Conservation (phyloP, 257 asterid genomes). For the Solanum neorickii region DNA sequence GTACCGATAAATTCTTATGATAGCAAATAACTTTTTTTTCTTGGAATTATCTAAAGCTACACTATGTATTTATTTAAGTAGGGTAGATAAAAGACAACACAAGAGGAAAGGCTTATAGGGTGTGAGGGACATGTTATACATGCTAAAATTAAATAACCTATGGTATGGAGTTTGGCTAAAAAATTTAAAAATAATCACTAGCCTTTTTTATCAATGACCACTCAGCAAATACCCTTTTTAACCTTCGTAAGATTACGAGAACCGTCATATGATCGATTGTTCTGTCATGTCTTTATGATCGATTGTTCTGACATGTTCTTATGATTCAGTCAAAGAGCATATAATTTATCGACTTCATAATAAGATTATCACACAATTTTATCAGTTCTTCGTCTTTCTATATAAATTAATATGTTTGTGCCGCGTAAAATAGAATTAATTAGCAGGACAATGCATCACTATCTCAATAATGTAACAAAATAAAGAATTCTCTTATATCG, state of each 20-base stretch:
- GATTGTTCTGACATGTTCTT: too few relatives aligned
- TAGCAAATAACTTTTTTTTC: not conserved
- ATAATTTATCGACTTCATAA: too few relatives aligned
- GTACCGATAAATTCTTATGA: not conserved
- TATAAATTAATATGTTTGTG: not conserved
- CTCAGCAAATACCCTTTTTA: not conserved
- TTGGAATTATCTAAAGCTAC: not conserved
- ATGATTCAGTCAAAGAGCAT: not conserved
- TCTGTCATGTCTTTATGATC: accelerated
- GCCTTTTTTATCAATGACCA: not conserved
- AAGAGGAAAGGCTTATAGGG: not conserved
- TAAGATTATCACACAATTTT: not conserved
- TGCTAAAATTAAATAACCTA: not conserved
- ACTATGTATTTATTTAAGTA: not conserved
- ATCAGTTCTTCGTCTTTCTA: too few relatives aligned
- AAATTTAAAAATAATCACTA: not conserved
- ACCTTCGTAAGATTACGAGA: not conserved
- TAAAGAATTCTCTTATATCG: not conserved
- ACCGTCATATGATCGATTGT: not conserved
- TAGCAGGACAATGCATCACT: not conserved
- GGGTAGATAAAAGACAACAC: not conserved
- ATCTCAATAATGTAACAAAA: not conserved
- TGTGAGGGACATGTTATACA: not conserved
- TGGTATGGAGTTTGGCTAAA: not conserved
- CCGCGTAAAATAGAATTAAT: too few relatives aligned